These are phyloP conservation scores for Scleroderma bovista DNA, from an alignment of 768 basidiomycete genomes.

Conservation along the genomic window DNA sequence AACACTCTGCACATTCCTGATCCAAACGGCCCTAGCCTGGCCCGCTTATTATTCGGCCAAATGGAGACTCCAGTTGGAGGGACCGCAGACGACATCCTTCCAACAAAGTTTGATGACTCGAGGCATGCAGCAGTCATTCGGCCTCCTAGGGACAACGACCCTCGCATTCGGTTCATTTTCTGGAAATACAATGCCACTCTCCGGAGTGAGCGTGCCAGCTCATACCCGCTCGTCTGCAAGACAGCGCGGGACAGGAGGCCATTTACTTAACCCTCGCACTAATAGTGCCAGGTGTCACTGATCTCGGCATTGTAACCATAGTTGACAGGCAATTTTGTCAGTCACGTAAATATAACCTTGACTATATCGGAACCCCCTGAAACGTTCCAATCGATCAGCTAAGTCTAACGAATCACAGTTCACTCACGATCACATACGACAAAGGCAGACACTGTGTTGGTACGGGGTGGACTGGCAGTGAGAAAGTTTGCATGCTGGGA, in stretches of 20 bases:
- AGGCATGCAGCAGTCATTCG: constrained; percentile 5
- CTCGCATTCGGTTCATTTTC: constrained; percentile 15
- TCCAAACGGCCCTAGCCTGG: constrained; percentile 1
- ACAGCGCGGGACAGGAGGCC: not conserved
- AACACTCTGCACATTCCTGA: not conserved
- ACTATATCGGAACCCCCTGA: not conserved
- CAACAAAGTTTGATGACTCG: constrained; percentile 26
- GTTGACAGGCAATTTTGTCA: not conserved
- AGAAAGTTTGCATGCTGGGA: constrained; percentile 9
- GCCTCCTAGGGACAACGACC: constrained; percentile 1
- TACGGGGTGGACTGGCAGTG: constrained; percentile 5
- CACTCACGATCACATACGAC: not conserved
- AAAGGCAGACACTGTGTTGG: not conserved
- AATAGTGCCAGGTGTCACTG: not conserved
- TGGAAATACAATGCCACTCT: constrained; percentile 3
- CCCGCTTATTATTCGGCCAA: not conserved
- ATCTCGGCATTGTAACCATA: constrained; percentile 3
- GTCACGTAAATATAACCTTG: not conserved
- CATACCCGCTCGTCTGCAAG: not conserved
- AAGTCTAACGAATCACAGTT: not conserved
- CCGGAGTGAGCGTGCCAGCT: not conserved
- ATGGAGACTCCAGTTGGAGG: constrained; percentile 12
- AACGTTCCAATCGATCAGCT: not conserved
- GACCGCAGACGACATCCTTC: constrained; percentile 2
- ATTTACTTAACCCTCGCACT: not conserved